Base-by-base conservation (phyloP, 2,329 filamentous ascomycete genomes). In the Talaromyces sp. region DNA sequence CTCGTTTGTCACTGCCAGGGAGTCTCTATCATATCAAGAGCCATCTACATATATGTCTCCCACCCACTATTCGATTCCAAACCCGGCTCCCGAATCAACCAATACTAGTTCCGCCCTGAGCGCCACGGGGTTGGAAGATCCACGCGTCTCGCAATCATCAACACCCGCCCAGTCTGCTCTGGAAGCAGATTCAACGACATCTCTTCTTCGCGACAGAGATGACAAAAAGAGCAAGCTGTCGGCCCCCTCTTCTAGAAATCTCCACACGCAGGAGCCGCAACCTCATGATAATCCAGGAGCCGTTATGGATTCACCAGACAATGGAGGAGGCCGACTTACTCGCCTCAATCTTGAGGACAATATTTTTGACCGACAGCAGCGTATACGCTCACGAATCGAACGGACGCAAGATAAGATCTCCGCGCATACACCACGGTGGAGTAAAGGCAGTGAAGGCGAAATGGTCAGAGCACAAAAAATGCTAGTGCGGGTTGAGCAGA, bases 401-500 rank as follows among this genome's bases (percentile, higher is more conserved):
- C 72, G 63, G 59, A 77, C 73, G 11, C 72, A 71, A 60, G 69
- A 66, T 50, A 71, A 65, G 51, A 72, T 77, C 24, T 70, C 71
- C 27, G 66, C 66, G 5, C 73, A 69, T 57, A 66, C 70, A 48
- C 69, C 72, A 9, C 70, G 68, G 54, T 70, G 74, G 56, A 70
- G 69, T 31, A 73, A 79, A 26, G 68, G 77, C 26, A 74, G 78
- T 57, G 81, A 85, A 65, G 86, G 86, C 5, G 81, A 87, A 62
- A 83, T 88, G 56, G 76, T 88, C 60, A 88, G 88, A 70, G 85
- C 86, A 72, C 85, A 88, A 68, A 84, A 82, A 61, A 89, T 89
- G 86, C 80, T 89, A 24, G 82, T 88, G 21, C 80, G 84, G 24
- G 79, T 87, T 26, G 86, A 87, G 65, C 77, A 78, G 46, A 80